These are phyloP conservation scores for Ensete ventricosum DNA, from an alignment of 176 grass and related monocot species.

Conservation along the genomic window DNA sequence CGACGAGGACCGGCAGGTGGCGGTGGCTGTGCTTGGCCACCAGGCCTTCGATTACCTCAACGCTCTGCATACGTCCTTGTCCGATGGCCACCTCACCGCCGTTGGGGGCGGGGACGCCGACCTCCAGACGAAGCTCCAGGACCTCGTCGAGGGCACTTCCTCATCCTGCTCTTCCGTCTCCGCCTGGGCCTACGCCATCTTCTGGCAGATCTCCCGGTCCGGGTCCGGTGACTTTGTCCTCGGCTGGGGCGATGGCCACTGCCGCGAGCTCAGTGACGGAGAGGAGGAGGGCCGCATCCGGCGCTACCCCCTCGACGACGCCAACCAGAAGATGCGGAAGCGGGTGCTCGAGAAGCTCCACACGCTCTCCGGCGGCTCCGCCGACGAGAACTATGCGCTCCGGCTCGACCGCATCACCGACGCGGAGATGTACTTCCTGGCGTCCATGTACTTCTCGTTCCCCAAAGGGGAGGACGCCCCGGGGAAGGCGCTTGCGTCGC, in stretches of 20 bases:
- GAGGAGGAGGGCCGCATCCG: not conserved
- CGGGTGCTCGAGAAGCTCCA: conserved; percentile 66
- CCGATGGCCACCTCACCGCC: conserved; percentile 29
- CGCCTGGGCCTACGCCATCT: conserved; percentile 65
- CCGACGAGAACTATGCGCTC: conserved; percentile 55
- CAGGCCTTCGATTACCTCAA: conserved; percentile 58
- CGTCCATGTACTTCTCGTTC: conserved; percentile 94
- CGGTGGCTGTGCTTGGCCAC: conserved; percentile 51
- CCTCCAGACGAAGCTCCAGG: conserved; percentile 44
- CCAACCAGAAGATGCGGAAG: conserved; percentile 28
- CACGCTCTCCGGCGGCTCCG: conserved; percentile 46
- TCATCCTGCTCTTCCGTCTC: not conserved
- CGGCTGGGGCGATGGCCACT: conserved; percentile 84
- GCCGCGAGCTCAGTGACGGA: conserved; percentile 32
- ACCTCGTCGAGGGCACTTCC: conserved; percentile 48
- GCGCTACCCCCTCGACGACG: not conserved
- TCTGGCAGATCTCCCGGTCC: conserved; percentile 69
- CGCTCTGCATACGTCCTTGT: conserved; percentile 35
- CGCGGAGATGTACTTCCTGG: conserved; percentile 78
- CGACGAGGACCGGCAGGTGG: conserved; percentile 47
- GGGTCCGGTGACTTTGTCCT: conserved; percentile 31
- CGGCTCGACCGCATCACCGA: conserved; percentile 57
- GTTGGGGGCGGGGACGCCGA: conserved; percentile 11
- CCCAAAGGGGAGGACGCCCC: conserved; percentile 41
- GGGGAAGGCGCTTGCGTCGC: conserved; percentile 35